These are phyloP conservation scores for Backusella mclennaniae DNA, from an alignment of 192 early-diverging fungal species.

Conservation along the genomic window DNA sequence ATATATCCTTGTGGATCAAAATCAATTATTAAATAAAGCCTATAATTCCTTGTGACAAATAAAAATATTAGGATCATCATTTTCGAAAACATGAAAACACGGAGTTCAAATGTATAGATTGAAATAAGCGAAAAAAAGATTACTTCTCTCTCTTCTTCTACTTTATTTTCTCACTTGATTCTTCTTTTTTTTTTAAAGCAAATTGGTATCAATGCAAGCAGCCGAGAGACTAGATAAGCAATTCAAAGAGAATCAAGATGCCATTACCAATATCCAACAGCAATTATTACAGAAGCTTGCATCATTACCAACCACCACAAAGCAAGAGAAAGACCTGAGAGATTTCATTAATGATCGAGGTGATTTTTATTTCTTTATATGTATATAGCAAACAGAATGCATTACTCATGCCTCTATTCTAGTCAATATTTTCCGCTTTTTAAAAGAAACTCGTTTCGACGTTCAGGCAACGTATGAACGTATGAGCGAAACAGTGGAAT, in stretches of 20 bases:
- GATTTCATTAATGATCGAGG: not conserved
- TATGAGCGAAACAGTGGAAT: conserved; percentile 30
- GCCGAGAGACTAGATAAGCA: not conserved
- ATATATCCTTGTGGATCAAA: too few species aligned
- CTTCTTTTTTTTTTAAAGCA: not conserved
- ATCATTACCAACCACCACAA: not conserved
- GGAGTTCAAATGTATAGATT: not conserved
- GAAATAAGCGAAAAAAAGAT: not conserved
- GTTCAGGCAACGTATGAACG: conserved; percentile 18
- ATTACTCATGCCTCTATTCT: not conserved
- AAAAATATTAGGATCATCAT: too few species aligned
- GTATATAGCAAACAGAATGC: not conserved
- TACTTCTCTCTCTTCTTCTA: not conserved
- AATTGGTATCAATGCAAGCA: not conserved
- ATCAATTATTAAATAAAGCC: too few species aligned
- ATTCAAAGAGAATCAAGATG: not conserved
- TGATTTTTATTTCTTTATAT: not conserved
- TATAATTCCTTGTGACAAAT: too few species aligned
- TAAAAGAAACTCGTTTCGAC: conserved; percentile 25
- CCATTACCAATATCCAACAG: not conserved
- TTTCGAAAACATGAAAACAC: not conserved
- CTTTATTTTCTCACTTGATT: not conserved
- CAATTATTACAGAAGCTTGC: not conserved
- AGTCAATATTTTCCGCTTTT: conserved; percentile 45
- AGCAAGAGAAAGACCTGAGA: not conserved